These are phyloP conservation scores for Talaromyces sp. DNA, from an alignment of 2,329 filamentous ascomycete genomes.

Conservation along the genomic window DNA sequence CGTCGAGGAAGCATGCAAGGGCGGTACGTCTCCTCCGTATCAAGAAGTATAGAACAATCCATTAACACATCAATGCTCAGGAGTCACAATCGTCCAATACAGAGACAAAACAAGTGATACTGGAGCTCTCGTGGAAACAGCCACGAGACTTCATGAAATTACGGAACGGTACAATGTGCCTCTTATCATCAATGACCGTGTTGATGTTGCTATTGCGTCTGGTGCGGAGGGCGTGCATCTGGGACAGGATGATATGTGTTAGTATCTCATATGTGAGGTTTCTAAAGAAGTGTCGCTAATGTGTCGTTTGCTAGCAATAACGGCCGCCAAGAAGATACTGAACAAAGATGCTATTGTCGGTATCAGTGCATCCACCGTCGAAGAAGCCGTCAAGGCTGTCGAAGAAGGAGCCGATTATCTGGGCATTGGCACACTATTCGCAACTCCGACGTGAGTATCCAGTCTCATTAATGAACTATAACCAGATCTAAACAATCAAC, in stretches of 20 bases:
- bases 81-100: conserved; percentile 81
- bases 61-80: conserved; percentile 34
- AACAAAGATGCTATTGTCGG: conserved; percentile 80
- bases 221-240: conserved; percentile 91
- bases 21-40: conserved; percentile 53
- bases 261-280: conserved; percentile 24
- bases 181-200: conserved; percentile 86
- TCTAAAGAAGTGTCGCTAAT: background rate
- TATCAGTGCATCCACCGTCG: conserved; percentile 73
- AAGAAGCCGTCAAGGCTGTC: conserved; percentile 72
- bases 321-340: conserved; percentile 68
- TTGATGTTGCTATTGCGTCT: conserved; percentile 82
- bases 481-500: conserved; percentile 19
- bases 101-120: conserved; percentile 84
- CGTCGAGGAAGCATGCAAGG: conserved; percentile 71
- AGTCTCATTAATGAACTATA: background rate
- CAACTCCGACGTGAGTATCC: conserved; percentile 70
- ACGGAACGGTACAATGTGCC: conserved; percentile 69
- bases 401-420: conserved; percentile 82
- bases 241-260: conserved; percentile 89
- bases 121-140: conserved; percentile 67
- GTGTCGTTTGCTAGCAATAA: background rate
- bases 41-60: background rate
- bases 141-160: conserved; percentile 67
- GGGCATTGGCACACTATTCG: conserved; percentile 85